These are phyloP conservation scores for Penicillium sp. DNA, from an alignment of 2,329 filamentous ascomycete species.

Conservation along the genomic window DNA sequence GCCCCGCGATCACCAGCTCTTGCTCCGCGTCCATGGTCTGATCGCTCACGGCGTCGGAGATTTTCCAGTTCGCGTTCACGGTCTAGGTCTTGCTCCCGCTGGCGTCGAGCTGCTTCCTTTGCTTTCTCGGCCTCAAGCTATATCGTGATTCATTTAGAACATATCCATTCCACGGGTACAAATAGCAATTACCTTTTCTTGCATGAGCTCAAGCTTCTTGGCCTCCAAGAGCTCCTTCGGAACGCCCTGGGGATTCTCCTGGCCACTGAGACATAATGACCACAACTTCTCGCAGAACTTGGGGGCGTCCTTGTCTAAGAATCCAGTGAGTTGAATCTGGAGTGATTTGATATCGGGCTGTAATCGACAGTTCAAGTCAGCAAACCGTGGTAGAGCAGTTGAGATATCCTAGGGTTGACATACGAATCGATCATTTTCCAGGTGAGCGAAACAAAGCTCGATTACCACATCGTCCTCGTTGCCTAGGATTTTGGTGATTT, in stretches of 20 bases:
- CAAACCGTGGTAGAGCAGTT: conserved; percentile 8
- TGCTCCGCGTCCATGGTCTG: conserved; percentile 38
- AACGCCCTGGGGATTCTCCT: conserved; percentile 81
- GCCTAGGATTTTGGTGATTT: conserved; percentile 82
- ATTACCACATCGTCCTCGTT: conserved; percentile 94
- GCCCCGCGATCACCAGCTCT: conserved; percentile 36
- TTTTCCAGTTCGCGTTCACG: conserved; percentile 68
- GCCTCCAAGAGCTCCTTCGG: conserved; percentile 92
- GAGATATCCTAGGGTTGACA: conserved; percentile 37
- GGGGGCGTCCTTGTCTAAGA: conserved; percentile 86
- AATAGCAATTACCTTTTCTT: conserved; percentile 69
- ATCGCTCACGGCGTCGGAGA: conserved; percentile 56
- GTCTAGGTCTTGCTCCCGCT: conserved; percentile 66
- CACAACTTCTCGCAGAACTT: conserved; percentile 91
- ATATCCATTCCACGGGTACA: no score
- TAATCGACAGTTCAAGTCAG: conserved; percentile 22
- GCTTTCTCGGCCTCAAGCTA: conserved; percentile 79
- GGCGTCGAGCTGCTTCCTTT: conserved; percentile 68
- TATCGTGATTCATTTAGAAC: conserved; percentile 12
- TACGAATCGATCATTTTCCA: conserved; percentile 74
- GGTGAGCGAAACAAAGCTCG: conserved; percentile 68
- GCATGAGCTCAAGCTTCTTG: conserved; percentile 90
- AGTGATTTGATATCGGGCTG: conserved; percentile 94
- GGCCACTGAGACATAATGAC: conserved; percentile 85
- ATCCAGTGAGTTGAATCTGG: conserved; percentile 91